A percentile compares a stretch with the other conserved stretches of the same genome.
phyloP scores from a whole-genome alignment of 2,329 filamentous ascomycete genomes.

The Penicillium sp. region DNA sequence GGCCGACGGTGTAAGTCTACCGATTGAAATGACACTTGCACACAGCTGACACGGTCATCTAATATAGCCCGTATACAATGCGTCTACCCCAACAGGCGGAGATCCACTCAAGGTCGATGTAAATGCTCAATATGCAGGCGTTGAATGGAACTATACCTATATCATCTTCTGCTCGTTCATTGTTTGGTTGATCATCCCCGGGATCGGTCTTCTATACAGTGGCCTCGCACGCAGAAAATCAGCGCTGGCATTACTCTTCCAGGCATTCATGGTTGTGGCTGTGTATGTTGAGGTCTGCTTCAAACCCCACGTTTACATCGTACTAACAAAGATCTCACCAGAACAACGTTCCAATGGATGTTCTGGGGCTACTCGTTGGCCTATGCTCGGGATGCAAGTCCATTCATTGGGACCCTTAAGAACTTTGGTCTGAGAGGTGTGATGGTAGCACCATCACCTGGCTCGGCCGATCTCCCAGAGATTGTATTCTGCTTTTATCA shows the following conservation, averaged over 20 bases:
- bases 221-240: constrained; percentile 63
- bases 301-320: background rate
- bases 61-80: constrained; percentile 36
- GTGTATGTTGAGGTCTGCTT: constrained; percentile 39
- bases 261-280: constrained; percentile 58
- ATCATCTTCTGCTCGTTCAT: constrained; percentile 57
- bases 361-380: constrained; percentile 66
- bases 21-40: background rate
- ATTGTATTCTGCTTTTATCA: constrained; percentile 67
- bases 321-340: constrained; percentile 2
- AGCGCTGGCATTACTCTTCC: constrained; percentile 61
- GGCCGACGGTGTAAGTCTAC: constrained; percentile 10
- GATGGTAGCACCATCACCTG: constrained; percentile 58
- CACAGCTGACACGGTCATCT: background rate
- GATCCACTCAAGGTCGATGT: constrained; percentile 54
- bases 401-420: constrained; percentile 62
- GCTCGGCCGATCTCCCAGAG: constrained; percentile 58
- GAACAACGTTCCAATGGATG: constrained; percentile 54
- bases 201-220: constrained; percentile 64
- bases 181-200: constrained; percentile 66
- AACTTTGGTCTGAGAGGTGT: constrained; percentile 63
- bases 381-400: constrained; percentile 58
- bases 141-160: constrained; percentile 62
- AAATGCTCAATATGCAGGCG: constrained; percentile 57
- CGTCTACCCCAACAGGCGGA: constrained; percentile 52